Evolutionary conservation across 768 basidiomycete species (phyloP).

Genomic region (Candolleomyces eurysporus): DNA sequence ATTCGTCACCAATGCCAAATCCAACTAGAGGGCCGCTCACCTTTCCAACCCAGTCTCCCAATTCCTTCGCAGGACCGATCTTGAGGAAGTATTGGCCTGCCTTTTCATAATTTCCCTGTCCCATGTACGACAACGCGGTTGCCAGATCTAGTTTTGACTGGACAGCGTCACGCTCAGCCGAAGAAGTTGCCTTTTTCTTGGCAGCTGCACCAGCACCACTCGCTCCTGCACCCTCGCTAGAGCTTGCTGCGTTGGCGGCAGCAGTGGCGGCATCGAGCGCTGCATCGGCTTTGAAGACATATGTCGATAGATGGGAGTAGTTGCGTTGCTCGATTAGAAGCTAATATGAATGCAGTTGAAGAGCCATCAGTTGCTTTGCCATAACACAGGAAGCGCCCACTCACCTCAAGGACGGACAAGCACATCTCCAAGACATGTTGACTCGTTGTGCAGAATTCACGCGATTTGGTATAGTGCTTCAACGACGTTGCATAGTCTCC

Average conservation of each 20-base stretch:
- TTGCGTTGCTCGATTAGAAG: constrained; percentile 84
- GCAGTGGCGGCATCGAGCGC: constrained; percentile 64
- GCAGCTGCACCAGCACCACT: constrained; percentile 18
- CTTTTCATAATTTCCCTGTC: constrained; percentile 71
- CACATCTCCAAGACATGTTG: constrained; percentile 95
- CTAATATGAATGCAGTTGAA: constrained; percentile 32
- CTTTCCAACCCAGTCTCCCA: constrained; percentile 80
- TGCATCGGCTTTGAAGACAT: constrained; percentile 94
- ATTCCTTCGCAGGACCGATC: constrained; percentile 58
- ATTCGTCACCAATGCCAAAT: too few relatives aligned
- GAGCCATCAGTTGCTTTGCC: neutral
- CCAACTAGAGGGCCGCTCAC: constrained; percentile 29
- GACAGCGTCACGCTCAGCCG: constrained; percentile 60
- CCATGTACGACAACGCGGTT: constrained; percentile 72
- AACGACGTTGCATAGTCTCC: constrained; percentile 74
- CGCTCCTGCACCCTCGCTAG: constrained; percentile 12
- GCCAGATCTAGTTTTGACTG: constrained; percentile 83
- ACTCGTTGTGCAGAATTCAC: constrained; percentile 89
- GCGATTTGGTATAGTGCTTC: constrained; percentile 84
- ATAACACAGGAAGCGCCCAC: constrained; percentile 6
- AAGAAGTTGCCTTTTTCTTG: constrained; percentile 40
- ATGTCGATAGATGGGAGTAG: constrained; percentile 85
- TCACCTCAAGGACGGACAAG: constrained; percentile 75
- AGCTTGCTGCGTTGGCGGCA: constrained; percentile 15
- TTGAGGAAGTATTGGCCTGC: constrained; percentile 75